phyloP scores from a whole-genome alignment of 1,139 yeast genomes.

The Pichia sp. region DNA sequence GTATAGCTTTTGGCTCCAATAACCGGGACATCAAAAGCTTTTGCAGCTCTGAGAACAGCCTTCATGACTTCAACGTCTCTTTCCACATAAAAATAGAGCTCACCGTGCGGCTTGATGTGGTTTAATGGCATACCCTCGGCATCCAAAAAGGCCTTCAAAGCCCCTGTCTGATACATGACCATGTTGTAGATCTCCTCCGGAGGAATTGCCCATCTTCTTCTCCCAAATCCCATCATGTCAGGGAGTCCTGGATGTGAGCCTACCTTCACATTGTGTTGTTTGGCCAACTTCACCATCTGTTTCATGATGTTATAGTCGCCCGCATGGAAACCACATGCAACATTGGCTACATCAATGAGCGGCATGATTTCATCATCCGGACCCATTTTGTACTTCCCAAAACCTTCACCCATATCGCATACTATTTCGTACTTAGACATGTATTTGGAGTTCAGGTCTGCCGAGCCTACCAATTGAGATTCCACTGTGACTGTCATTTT shows the following conservation, averaged over 20 bases:
- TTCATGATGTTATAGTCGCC: constrained; percentile 37
- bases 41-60: constrained; percentile 37
- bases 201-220: constrained; percentile 34
- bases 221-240: constrained; percentile 37
- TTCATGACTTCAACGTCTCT: constrained; percentile 35
- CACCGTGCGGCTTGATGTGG: constrained; percentile 39
- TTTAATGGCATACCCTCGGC: constrained; percentile 35
- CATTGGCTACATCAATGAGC: constrained; percentile 36
- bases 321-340: constrained; percentile 41
- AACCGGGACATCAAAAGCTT: constrained; percentile 35
- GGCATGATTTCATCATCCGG: constrained; percentile 41
- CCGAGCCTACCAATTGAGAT: constrained; percentile 19
- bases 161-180: constrained; percentile 39
- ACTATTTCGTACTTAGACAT: constrained; percentile 32
- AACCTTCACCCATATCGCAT: constrained; percentile 41
- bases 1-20: constrained; percentile 32
- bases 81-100: constrained; percentile 36
- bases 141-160: constrained; percentile 36
- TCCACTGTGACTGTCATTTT: not conserved
- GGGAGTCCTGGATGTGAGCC: constrained; percentile 41
- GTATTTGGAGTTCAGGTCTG: constrained; percentile 20
- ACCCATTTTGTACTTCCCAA: constrained; percentile 38
- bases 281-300: constrained; percentile 35
- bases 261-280: constrained; percentile 33
- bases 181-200: constrained; percentile 36